Conservation (phyloP, 116 monocot genomes). For the Iris pallida region DNA sequence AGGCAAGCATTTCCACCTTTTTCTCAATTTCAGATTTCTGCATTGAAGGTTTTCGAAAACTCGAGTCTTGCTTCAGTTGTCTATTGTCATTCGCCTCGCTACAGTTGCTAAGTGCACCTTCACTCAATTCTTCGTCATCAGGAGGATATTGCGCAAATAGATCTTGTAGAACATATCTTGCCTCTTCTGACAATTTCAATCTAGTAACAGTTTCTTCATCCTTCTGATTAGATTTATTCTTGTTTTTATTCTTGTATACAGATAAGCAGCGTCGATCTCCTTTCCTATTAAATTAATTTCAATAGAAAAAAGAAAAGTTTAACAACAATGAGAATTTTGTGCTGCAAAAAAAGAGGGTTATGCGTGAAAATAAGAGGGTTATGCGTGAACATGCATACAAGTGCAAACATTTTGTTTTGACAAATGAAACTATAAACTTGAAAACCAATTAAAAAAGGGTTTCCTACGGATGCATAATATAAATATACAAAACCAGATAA, state of each 20-base stretch:
- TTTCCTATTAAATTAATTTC: constrained; percentile 26
- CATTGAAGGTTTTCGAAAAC: constrained; percentile 61
- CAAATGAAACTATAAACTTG: background rate
- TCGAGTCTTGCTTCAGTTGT: constrained; percentile 45
- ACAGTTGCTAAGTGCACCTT: constrained; percentile 13
- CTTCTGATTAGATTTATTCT: constrained; percentile 18
- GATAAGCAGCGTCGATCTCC: constrained; percentile 49
- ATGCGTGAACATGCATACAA: too few relatives aligned
- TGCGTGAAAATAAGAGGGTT: too few relatives aligned
- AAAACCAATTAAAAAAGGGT: background rate
- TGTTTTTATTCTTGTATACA: constrained; percentile 60
- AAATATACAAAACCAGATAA: too few relatives aligned
- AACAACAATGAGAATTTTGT: background rate
- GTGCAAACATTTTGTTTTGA: too few relatives aligned
- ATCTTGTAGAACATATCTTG: constrained; percentile 51
- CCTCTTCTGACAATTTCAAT: constrained; percentile 56
- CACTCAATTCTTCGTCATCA: constrained; percentile 47
- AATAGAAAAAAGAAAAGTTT: background rate
- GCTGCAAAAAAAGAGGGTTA: background rate
- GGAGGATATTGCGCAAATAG: constrained; percentile 74
- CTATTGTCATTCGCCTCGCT: constrained; percentile 21
- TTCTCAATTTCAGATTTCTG: constrained; percentile 53
- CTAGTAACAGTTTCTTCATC: constrained; percentile 33
- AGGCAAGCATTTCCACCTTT: constrained; percentile 45
- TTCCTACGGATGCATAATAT: too few relatives aligned